Base-by-base conservation (phyloP, 2,329 filamentous ascomycete genomes). In the Thelonectria rubi region DNA sequence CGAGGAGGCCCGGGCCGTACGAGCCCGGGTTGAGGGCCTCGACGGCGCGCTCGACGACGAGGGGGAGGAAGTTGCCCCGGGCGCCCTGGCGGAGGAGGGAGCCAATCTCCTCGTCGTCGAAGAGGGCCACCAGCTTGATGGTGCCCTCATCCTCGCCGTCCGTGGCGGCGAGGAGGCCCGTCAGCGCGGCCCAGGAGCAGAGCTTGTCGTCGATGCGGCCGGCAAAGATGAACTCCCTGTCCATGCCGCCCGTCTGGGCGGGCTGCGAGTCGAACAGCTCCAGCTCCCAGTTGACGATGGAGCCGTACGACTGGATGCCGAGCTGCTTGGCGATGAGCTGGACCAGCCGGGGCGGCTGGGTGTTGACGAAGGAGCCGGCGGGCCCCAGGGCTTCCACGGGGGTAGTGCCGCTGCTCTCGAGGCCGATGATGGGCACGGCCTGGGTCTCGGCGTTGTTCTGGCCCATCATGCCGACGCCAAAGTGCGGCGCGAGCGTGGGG, bases 191-290 rank as follows among this genome's bases (percentile, higher is more conserved):
- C 89, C 93, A 98, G 32, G 92, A 96, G 83, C 95, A 98, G 48
- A 99, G 89, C 82, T 97, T 98, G 80, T 99, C 95, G 75, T 99
- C 95, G 68, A 98, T 95, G 55, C 95, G 91, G 60, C 94, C 94
- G 9, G 92, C 94, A 67, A 94, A 97, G 78, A 99, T 97, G 76
- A 99, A 90, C 71, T 98, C 94, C 75, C 91, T 92, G 71, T 97
- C 92, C 59, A 99, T 78, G 12, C 95, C 95, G 67, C 92, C 90
- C 17, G 93, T 85, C 42, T 90, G 88, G 1, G 94, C 94, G 9
- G 94, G 92, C 75, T 97, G 93, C 4, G 87, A 86, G 78, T 98
- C 95, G 74, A 91, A 99, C 32, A 99, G 89, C 79, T 99, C 95
- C 39, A 98, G 87, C 75, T 99, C 95, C 95, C 95, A 99, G 80